Base-by-base conservation (phyloP, 2,329 filamentous ascomycete genomes). In the Immersiporthe knoxdaviesiana region DNA sequence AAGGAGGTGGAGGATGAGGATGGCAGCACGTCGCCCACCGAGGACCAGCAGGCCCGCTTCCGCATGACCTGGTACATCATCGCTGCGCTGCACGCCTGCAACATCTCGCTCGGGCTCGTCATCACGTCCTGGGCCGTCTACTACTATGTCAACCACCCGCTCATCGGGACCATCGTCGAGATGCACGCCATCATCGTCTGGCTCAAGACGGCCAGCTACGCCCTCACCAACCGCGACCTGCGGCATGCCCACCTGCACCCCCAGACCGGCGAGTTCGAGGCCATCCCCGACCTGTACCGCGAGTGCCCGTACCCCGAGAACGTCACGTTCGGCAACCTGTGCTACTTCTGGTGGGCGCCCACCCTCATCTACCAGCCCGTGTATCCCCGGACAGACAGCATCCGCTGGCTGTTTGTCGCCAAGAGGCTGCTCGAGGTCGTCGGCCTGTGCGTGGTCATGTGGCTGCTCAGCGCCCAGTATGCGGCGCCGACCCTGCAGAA, bases 341-440 rank as follows among this genome's bases (percentile, higher is more conserved):
- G 88, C 69, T 99, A 98, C 81, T 99, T 99, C 79, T 98, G 96
- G 95, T 95, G 94, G 90, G 96, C 95, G 0, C 96, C 96, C 0
- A 99, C 96, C 0, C 85, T 99, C 65, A 91, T 98, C 59, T 99
- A 99, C 79, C 96, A 99, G 82, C 96, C 96, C 1, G 93, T 96
- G 18, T 99, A 99, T 78, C 96, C 96, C 27, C 91, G 94, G 58
- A 94, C 92, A 7, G 83, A 88, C 11, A 87, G 86, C 68, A 92
- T 97, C 74, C 88, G 96, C 72, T 97, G 94, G 94, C 78, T 87
- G 4, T 99, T 97, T 77, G 93, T 98, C 52, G 82, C 87, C 69
- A 97, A 97, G 81, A 89, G 96, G 21, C 78, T 95, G 59, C 87
- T 86, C 62, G 96, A 99, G 80, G 87, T 93, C 8, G 86, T 91